Conservation (phyloP, 1,139 yeast genomes). For the Protomyces pachydermus region DNA sequence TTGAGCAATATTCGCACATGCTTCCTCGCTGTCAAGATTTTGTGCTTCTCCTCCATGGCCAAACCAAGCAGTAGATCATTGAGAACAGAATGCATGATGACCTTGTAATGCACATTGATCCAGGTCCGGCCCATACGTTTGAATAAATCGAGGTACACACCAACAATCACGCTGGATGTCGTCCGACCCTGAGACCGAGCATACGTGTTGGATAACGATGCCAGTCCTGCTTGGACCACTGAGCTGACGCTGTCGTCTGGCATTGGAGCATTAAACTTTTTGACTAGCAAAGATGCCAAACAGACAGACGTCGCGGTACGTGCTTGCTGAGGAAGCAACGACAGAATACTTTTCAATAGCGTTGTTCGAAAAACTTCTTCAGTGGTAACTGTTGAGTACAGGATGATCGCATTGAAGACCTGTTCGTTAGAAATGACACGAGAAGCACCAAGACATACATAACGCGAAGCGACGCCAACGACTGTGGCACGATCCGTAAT, state of each 20-base stretch:
- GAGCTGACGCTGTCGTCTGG: background rate
- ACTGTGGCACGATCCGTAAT: constrained; percentile 38
- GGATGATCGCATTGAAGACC: background rate
- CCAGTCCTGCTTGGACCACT: background rate
- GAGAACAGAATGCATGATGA: constrained; percentile 35
- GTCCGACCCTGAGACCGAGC: background rate
- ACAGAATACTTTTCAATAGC: constrained; percentile 3
- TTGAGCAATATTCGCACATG: constrained; percentile 37
- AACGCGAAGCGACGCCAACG: constrained; percentile 37
- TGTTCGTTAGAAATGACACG: background rate
- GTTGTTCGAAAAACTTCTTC: constrained; percentile 1
- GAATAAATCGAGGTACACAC: constrained; percentile 36
- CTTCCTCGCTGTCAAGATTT: constrained; percentile 35
- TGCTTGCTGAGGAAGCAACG: constrained; percentile 32
- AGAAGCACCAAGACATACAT: constrained; percentile 32
- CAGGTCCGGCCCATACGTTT: constrained; percentile 32
- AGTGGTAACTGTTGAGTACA: background rate
- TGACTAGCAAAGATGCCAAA: constrained; percentile 32
- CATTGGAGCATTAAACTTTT: constrained; percentile 32
- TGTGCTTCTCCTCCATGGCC: constrained; percentile 33
- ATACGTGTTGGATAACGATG: background rate
- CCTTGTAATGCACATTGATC: constrained; percentile 36
- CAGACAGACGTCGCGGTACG: constrained; percentile 38
- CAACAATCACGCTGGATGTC: constrained; percentile 32
- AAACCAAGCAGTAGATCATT: constrained; percentile 32